phyloP scores from a whole-genome alignment of 1,284 basidiomycete species.

The Cutaneotrichosporon cyanovorans region DNA sequence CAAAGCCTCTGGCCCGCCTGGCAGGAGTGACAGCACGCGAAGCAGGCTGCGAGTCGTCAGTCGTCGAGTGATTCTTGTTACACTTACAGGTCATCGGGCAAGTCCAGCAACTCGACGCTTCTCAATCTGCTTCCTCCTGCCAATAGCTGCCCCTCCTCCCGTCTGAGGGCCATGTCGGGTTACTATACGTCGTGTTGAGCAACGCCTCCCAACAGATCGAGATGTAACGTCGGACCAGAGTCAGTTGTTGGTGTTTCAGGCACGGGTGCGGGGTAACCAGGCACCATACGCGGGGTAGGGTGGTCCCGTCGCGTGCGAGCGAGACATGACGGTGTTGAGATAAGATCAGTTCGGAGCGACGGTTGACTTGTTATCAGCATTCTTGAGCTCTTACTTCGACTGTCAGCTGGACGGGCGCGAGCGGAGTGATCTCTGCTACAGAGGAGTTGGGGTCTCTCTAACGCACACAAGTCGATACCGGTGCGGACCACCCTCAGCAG shows the following conservation, averaged over 20 bases:
- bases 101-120: constrained; percentile 13
- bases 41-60: constrained; percentile 22
- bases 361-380: neutral
- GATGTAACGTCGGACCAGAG: too few species aligned
- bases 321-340: too few species aligned
- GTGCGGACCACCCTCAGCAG: too few species aligned
- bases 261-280: neutral
- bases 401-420: too few species aligned
- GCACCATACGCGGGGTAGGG: neutral
- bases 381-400: too few species aligned
- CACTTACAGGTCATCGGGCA: constrained; percentile 37
- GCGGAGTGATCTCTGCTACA: too few species aligned
- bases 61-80: neutral
- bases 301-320: neutral
- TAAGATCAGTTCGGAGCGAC: neutral
- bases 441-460: too few species aligned
- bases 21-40: constrained; percentile 24
- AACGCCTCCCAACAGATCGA: too few species aligned
- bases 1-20: constrained; percentile 15
- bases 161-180: too few species aligned
- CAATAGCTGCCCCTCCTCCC: neutral
- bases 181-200: too few species aligned
- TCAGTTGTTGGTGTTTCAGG: too few species aligned
- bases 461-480: too few species aligned
- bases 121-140: neutral